Percentiles rank a stretch among this genome's conserved stretches.
These are phyloP conservation scores for Diaporthe citriasiana DNA, from an alignment of 2,329 filamentous ascomycete species.

Conservation along the genomic window DNA sequence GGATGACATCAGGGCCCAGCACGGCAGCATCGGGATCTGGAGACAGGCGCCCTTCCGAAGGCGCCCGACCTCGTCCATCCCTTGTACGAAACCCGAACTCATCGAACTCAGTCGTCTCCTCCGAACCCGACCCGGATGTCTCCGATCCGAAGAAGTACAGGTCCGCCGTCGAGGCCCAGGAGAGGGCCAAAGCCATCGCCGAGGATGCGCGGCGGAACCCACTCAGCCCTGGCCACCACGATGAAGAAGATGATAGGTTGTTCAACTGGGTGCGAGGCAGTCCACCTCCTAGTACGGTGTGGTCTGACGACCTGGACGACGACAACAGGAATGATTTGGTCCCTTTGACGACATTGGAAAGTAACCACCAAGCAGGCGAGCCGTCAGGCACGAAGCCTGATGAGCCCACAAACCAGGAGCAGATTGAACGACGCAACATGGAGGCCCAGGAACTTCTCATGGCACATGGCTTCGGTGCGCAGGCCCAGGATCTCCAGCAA, in stretches of 20 bases:
- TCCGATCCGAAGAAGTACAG: conserved; percentile 16
- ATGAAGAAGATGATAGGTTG: conserved; percentile 8
- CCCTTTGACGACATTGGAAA: conserved; percentile 5
- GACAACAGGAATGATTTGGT: conserved; percentile 7
- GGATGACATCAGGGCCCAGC: conserved; percentile 46
- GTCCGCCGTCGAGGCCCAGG: conserved; percentile 20
- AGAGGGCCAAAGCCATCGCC: conserved; percentile 17
- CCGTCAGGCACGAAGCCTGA: not conserved
- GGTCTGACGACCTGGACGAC: conserved; percentile 12
- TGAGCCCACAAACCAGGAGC: not conserved
- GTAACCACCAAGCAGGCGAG: not conserved
- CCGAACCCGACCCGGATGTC: conserved; percentile 6
- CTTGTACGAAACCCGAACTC: conserved; percentile 52
- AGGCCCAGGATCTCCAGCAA: conserved; percentile 17
- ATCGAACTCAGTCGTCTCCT: conserved; percentile 27
- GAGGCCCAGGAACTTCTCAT: conserved; percentile 29
- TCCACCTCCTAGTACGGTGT: conserved; percentile 7
- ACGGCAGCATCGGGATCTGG: conserved; percentile 40
- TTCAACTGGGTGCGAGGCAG: conserved; percentile 27
- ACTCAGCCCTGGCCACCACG: conserved; percentile 1
- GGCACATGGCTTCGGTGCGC: conserved; percentile 26
- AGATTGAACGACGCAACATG: not conserved
- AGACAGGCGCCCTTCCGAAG: conserved; percentile 17
- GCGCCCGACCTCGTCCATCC: conserved; percentile 55
- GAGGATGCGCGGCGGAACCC: conserved; percentile 16